These are phyloP conservation scores for Gentiana macrophylla DNA, from an alignment of 257 asterid species.

Conservation along the genomic window DNA sequence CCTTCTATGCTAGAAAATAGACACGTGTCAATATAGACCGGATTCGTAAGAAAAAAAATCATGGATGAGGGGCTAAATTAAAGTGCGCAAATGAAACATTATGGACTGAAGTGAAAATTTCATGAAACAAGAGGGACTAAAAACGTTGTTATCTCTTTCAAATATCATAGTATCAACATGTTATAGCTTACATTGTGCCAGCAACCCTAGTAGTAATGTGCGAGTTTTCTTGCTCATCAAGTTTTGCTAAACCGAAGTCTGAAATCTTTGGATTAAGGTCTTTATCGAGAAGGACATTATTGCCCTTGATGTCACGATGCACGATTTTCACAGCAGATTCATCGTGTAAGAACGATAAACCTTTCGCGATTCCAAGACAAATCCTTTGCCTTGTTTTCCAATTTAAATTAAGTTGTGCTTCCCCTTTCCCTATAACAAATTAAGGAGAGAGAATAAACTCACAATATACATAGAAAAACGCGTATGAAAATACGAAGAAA, in stretches of 20 bases:
- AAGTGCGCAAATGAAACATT: no score
- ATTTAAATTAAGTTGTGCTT: conserved; percentile 30
- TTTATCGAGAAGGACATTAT: conserved; percentile 48
- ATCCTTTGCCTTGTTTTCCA: conserved; percentile 42
- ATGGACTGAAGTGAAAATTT: no score
- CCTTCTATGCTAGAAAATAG: no score
- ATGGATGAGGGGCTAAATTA: no score
- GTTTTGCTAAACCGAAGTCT: conserved; percentile 70
- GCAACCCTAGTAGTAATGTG: conserved; percentile 62
- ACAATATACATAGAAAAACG: background rate
- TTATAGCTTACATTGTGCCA: conserved; percentile 49
- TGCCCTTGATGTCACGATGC: conserved; percentile 61
- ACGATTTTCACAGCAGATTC: conserved; percentile 54
- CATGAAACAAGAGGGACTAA: no score
- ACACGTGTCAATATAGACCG: no score
- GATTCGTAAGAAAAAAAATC: no score
- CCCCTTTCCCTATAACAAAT: conserved; percentile 37
- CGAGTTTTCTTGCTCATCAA: conserved; percentile 48
- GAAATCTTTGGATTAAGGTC: conserved; percentile 62
- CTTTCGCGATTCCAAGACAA: conserved; percentile 50
- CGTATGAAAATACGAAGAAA: background rate
- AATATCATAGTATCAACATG: no score
- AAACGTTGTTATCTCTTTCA: no score
- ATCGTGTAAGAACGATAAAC: conserved; percentile 55
- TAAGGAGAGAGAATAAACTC: background rate